phyloP scores from a whole-genome alignment of 2,329 filamentous ascomycete genomes.

The Rutstroemia sp. region DNA sequence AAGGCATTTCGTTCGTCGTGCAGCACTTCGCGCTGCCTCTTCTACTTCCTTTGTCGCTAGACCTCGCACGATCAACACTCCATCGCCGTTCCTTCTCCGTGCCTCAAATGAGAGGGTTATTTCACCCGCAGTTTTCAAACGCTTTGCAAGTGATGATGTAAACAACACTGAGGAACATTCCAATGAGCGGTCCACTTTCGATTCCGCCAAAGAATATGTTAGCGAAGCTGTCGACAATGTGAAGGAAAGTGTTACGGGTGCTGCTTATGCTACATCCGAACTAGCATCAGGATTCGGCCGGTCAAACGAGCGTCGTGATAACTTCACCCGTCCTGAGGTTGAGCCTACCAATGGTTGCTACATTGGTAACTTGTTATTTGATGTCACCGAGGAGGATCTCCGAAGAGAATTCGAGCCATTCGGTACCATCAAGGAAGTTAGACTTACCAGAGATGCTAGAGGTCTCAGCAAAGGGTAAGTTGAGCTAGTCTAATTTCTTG shows the following conservation, averaged over 20 bases:
- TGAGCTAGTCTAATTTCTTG: not conserved
- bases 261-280: constrained; percentile 8
- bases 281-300: constrained; percentile 4
- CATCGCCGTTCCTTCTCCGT: constrained; percentile 30
- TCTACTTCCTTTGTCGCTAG: constrained; percentile 36
- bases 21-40: constrained; percentile 45
- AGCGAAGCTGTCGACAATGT: constrained; percentile 13
- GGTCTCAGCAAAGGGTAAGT: constrained; percentile 63
- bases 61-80: constrained; percentile 33
- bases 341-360: constrained; percentile 39
- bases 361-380: constrained; percentile 64
- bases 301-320: not conserved
- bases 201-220: constrained; percentile 14
- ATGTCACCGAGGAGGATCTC: constrained; percentile 54
- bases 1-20: constrained; percentile 42
- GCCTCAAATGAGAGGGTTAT: constrained; percentile 31
- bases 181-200: constrained; percentile 19
- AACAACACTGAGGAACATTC: constrained; percentile 19
- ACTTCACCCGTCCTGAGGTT: not conserved
- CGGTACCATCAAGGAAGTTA: constrained; percentile 45
- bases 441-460: constrained; percentile 51
- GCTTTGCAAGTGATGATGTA: constrained; percentile 40
- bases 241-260: constrained; percentile 4
- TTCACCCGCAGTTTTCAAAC: constrained; percentile 34
- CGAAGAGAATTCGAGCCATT: constrained; percentile 49